Conservation (phyloP, 2,329 filamentous ascomycete species). For the Fusarium chaquense region DNA sequence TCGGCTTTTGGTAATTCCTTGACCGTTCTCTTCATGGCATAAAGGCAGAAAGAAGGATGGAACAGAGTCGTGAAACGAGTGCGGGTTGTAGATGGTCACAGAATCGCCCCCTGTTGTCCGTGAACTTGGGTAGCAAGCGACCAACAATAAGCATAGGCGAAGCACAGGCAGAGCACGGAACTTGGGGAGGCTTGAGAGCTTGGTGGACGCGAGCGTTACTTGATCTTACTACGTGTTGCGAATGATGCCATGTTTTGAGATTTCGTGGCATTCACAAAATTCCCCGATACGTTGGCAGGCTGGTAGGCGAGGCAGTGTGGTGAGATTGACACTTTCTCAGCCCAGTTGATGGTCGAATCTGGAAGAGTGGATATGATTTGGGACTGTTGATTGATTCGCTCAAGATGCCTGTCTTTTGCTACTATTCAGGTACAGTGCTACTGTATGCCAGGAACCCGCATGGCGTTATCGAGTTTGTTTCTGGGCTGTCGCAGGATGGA, state of each 20-base stretch:
- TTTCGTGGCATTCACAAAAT: slow-evolving; percentile 13
- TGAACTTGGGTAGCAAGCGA: not conserved
- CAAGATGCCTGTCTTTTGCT: not conserved
- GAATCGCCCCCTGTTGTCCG: slow-evolving; percentile 18
- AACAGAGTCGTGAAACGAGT: slow-evolving; percentile 41
- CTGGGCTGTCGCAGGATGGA: slow-evolving; percentile 34
- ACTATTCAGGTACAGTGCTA: not conserved
- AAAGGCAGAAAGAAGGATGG: slow-evolving; percentile 30
- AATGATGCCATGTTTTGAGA: slow-evolving; percentile 9
- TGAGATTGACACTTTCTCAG: slow-evolving; percentile 9
- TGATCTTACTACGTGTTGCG: not conserved
- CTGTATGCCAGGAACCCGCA: slow-evolving; percentile 39
- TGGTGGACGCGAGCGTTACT: not conserved
- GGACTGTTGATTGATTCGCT: slow-evolving; percentile 11
- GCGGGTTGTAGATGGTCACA: slow-evolving; percentile 21
- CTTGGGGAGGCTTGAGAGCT: not conserved
- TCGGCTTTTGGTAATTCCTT: slow-evolving; percentile 30
- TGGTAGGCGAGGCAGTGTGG: not conserved
- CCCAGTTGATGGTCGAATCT: slow-evolving; percentile 7
- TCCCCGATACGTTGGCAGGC: not conserved
- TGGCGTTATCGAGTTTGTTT: slow-evolving; percentile 31
- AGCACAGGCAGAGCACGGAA: slow-evolving; percentile 14
- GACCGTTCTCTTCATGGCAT: slow-evolving; percentile 27
- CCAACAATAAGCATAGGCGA: not conserved
- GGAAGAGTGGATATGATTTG: slow-evolving; percentile 19